Evolutionary conservation across 2,329 filamentous ascomycete species (phyloP).

Genomic region (Trematosphaeria pertusa): DNA sequence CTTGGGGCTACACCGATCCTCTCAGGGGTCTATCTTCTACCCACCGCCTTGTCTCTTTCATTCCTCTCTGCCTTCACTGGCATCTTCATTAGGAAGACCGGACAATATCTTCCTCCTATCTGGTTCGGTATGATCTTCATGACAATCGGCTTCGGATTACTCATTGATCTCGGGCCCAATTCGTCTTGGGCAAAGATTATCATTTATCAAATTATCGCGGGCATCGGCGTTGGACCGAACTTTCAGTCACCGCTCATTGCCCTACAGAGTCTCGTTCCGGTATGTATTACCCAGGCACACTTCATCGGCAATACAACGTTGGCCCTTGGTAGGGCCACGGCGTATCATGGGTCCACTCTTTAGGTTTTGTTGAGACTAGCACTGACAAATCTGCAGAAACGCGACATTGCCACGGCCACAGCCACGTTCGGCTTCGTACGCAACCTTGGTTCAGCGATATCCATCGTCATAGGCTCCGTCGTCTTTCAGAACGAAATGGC

Average conservation of each 20-base stretch:
- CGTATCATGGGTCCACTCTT: slow-evolving; percentile 2
- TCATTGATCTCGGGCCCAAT: slow-evolving; percentile 42
- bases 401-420: slow-evolving; percentile 73
- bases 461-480: slow-evolving; percentile 77
- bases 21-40: slow-evolving; percentile 77
- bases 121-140: slow-evolving; percentile 46
- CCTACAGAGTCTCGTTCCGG: slow-evolving; percentile 67
- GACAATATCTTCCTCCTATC: slow-evolving; percentile 52
- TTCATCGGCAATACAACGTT: no score
- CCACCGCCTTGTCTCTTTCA: slow-evolving; percentile 72
- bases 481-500: slow-evolving; percentile 80
- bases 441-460: slow-evolving; percentile 71
- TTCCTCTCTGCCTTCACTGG: slow-evolving; percentile 66
- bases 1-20: slow-evolving; percentile 72
- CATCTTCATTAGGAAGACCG: slow-evolving; percentile 56
- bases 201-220: slow-evolving; percentile 47
- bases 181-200: slow-evolving; percentile 50
- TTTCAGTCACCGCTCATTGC: slow-evolving; percentile 74
- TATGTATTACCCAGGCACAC: no score
- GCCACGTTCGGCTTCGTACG: slow-evolving; percentile 72
- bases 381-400: slow-evolving; percentile 39
- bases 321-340: background rate
- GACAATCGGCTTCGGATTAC: slow-evolving; percentile 48
- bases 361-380: slow-evolving; percentile 5
- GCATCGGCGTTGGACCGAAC: slow-evolving; percentile 65